A percentile compares a stretch with the other conserved stretches of the same genome.
These are phyloP conservation scores for Dionaea muscipula DNA, from an alignment of 179 eudicot genomes.

Conservation along the genomic window DNA sequence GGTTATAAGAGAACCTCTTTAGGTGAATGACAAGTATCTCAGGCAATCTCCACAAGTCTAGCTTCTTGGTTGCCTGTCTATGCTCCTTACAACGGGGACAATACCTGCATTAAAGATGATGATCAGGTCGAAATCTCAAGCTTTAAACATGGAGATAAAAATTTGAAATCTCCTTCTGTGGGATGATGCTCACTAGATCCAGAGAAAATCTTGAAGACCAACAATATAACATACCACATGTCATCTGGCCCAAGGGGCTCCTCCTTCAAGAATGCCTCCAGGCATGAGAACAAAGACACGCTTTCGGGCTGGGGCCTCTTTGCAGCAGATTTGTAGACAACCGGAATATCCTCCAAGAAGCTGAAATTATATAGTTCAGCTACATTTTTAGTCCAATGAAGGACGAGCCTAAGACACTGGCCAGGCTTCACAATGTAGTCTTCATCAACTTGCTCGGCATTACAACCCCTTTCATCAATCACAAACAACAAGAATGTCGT, in stretches of 20 bases:
- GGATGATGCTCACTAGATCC: neutral
- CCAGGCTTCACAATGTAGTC: conserved; percentile 33
- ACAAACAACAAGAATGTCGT: conserved; percentile 36
- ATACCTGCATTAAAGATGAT: conserved; percentile 46
- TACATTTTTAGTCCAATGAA: conserved; percentile 66
- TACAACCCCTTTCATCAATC: conserved; percentile 44
- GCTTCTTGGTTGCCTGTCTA: conserved; percentile 88
- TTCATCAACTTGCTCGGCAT: conserved; percentile 34
- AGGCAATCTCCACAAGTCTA: conserved; percentile 94
- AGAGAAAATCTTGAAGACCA: neutral
- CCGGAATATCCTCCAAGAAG: conserved; percentile 75
- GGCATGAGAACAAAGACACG: conserved; percentile 78
- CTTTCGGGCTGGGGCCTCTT: conserved; percentile 89
- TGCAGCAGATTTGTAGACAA: conserved; percentile 51
- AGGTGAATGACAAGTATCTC: conserved; percentile 90
- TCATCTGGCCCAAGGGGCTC: conserved; percentile 99
- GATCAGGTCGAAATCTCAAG: conserved; percentile 3
- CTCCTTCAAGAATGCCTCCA: conserved; percentile 92
- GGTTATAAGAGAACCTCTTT: conserved; percentile 81
- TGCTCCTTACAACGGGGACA: conserved; percentile 96
- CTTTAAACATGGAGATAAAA: conserved; percentile 1
- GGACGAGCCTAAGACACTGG: conserved; percentile 32
- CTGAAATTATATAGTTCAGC: conserved; percentile 46
- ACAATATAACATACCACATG: conserved; percentile 60
- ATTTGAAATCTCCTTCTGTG: neutral